Evolutionary conservation across 352 stramenopile genomes (phyloP).

Genomic region (Phytophthora pseudosyringae): DNA sequence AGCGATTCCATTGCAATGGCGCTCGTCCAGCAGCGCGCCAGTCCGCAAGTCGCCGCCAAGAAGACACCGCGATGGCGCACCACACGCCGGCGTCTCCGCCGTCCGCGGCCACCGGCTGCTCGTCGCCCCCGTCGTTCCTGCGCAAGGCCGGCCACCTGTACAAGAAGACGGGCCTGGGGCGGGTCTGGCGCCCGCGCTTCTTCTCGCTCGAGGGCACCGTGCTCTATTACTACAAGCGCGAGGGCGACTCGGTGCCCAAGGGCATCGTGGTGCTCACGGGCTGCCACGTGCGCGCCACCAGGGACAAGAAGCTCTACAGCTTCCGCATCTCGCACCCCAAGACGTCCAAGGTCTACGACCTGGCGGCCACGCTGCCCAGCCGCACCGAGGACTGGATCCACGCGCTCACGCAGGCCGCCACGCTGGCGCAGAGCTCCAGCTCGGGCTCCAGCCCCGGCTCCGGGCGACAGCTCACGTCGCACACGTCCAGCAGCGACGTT

Average conservation of each 20-base stretch:
- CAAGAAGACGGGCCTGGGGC: conserved; percentile 64
- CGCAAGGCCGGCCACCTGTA: conserved; percentile 70
- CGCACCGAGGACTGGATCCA: conserved; percentile 69
- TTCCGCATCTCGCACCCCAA: conserved; percentile 78
- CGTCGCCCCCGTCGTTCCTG: conserved; percentile 33
- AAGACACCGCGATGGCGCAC: conserved; percentile 1
- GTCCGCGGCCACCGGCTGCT: conserved; percentile 9
- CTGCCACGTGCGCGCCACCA: conserved; percentile 54
- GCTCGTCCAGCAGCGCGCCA: conserved; percentile 6
- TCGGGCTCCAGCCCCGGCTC: conserved; percentile 19
- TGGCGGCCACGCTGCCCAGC: conserved; percentile 61
- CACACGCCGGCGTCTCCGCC: conserved; percentile 17
- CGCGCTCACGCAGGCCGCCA: conserved; percentile 47
- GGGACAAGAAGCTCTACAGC: conserved; percentile 76
- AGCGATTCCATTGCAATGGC: conserved; percentile 13
- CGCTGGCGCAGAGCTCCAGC: conserved; percentile 24
- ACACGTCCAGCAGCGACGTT: conserved; percentile 28
- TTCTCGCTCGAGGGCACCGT: conserved; percentile 70
- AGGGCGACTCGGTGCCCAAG: conserved; percentile 63
- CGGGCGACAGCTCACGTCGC: conserved; percentile 1
- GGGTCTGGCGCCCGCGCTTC: conserved; percentile 69
- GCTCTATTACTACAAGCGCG: conserved; percentile 80
- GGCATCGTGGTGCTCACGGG: conserved; percentile 74
- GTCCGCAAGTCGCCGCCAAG: conserved; percentile 21
- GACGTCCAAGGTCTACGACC: conserved; percentile 72